Base-by-base conservation (phyloP, 768 basidiomycete species). In the Mycena amicta region DNA sequence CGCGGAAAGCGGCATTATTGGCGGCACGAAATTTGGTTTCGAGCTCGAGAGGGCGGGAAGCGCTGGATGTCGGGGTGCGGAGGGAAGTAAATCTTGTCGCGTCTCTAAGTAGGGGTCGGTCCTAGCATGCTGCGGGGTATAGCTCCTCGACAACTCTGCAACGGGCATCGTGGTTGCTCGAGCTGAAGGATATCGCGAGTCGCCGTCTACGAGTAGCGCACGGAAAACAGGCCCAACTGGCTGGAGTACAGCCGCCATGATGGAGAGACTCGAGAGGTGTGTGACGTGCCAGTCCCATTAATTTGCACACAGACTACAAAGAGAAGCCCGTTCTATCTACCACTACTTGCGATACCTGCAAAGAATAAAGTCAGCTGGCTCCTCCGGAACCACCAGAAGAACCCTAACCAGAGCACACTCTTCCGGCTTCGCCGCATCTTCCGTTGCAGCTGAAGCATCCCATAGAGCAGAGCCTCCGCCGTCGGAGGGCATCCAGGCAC, bases 401-500 rank as follows among this genome's bases (percentile, higher is more conserved):
- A 47, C 20, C 70, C 78, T 69, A 68, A 95, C 95, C 95, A 98
- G 51, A 93, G 77, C 13, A 95, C 89, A 43, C 87, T 85, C 76
- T 92, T 92, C 68, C 95, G 80, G 75, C 84, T 91, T 68, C 87
- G 82, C 67, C 94, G 79, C 92, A 97, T 97, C 81, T 98, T 98
- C 56, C 95, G 87, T 75, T 97, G 95, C 50, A 98, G 83, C 72
- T 98, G 95, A 46, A 98, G 83, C 93, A 97, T 93, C 50, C 95
- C 95, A 67, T 95, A 97, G 61, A 98, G 80, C 39, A 98, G 82
- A 15, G 97, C 97, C 74, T 99, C 97, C n/a, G 97, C 96, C 3
- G 91, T 93, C 8, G 90, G 91, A 22, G 90, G 92, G 73, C 95
- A 97, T 0, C 95, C 96, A 23, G 95, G 96, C 5, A 98, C 96